Evolutionary conservation across 2,329 filamentous ascomycete genomes (phyloP), one percentile per base, ranked within the genome.

Genomic region (Magnaporthiopsis rhizophila): DNA sequence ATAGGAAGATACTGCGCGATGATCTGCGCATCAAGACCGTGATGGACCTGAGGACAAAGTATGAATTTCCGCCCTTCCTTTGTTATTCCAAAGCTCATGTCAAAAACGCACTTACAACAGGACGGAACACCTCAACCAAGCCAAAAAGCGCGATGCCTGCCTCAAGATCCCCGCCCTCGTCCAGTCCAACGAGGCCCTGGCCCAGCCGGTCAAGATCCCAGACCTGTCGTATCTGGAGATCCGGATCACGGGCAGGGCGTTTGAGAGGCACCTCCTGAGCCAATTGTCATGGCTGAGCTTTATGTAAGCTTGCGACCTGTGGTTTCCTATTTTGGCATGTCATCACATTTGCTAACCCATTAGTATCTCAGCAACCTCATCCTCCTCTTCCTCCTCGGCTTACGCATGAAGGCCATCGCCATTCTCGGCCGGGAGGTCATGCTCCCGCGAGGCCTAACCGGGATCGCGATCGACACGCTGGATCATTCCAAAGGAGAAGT

Each of bases 11-110:
- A 38, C 80, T 96, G 13, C 75, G 78, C 12, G 75, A 86, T 9
- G 81, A 86, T 38, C 82, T 88, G 69, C 81, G 83, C 28, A 84
- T 96, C 67, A 84, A 81, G 68, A 91, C 87, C 2, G 84, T 96
- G 57, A 83, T 96, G 66, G 92, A 96, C 77, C 79, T 96, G 13
- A 85, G 92, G 64, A 91, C 91, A 67, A 86, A 88, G 86, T 91
- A 81, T 66, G 74, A 34, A 53, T 59, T 8, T 36, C 26, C 38
- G 32, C 12, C 36, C 15, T 60, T 26, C 26, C 2, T 26, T 26
- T 26, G 26, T 26, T 26, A 26, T 26, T 26, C 26, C 26, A 26
- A 26, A n/a, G 7, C 58, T 53, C 30, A 62, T 60, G 45, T 45
- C 57, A 36, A 58, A 62, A 15, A 65, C 69, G 21, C 30, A 30